A percentile compares a stretch with the other conserved stretches of the same genome.
These are phyloP conservation scores for Zelonia costaricensis DNA, from an alignment of 208 protist species.

Conservation along the genomic window DNA sequence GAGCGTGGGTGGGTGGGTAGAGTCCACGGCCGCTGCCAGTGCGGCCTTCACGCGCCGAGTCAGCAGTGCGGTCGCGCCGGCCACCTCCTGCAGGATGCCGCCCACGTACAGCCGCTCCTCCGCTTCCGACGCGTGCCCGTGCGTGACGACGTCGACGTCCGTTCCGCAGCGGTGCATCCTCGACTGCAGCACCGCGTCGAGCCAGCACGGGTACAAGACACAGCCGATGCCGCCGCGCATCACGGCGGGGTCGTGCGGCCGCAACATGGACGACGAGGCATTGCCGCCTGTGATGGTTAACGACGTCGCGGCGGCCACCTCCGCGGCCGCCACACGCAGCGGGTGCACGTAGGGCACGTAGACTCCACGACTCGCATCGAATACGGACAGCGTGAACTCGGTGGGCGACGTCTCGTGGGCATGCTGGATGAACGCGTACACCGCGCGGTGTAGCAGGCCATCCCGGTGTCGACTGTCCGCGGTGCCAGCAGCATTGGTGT, in stretches of 20 bases:
- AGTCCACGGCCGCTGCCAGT: no score
- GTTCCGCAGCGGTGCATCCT: not conserved
- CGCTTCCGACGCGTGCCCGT: conserved; percentile 8
- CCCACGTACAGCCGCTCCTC: conserved; percentile 17
- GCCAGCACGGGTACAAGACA: conserved; percentile 17
- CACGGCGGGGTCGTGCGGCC: not conserved
- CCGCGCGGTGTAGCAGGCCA: conserved; percentile 1
- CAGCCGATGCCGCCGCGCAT: conserved; percentile 13
- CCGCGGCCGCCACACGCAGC: not conserved
- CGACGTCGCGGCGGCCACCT: not conserved
- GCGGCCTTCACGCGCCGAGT: not conserved
- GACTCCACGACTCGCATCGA: not conserved
- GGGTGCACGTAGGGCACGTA: conserved; percentile 13
- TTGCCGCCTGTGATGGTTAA: no score
- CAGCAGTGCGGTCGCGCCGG: not conserved
- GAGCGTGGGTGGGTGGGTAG: no score
- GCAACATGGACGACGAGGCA: no score
- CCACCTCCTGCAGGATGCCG: not conserved
- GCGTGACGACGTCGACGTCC: conserved; percentile 15
- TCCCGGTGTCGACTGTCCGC: no score
- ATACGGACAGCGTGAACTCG: conserved; percentile 1
- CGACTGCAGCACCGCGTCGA: conserved; percentile 13
- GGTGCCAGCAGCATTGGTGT: no score
- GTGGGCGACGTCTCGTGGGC: conserved; percentile 10
- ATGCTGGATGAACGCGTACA: conserved; percentile 15